phyloP scores from a whole-genome alignment of 805 yeast genomes.

The Candida corydali region DNA sequence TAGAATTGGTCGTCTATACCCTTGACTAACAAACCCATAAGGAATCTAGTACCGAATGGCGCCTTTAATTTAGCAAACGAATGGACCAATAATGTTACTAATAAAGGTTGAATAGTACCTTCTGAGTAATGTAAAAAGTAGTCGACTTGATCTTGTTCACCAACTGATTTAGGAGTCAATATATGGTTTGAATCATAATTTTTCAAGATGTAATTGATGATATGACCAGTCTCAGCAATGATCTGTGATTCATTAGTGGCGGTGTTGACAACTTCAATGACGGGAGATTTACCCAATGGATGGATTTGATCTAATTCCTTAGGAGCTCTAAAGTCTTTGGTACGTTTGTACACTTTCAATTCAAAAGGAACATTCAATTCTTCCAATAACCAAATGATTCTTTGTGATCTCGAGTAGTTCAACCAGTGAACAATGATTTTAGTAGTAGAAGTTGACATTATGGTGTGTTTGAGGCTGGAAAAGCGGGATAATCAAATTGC shows the following conservation, averaged over 20 bases:
- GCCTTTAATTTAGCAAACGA: conserved; percentile 21
- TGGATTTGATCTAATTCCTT: conserved; percentile 25
- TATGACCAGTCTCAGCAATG: conserved; percentile 59
- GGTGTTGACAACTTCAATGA: conserved; percentile 23
- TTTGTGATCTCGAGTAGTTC: conserved; percentile 30
- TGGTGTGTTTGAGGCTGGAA: conserved; percentile 1
- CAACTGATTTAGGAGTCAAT: conserved; percentile 33
- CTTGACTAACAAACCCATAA: conserved; percentile 19
- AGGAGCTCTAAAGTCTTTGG: conserved; percentile 27
- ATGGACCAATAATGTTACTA: conserved; percentile 31
- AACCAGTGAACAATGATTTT: conserved; percentile 13
- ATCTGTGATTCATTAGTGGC: conserved; percentile 14
- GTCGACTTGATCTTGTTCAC: conserved; percentile 41
- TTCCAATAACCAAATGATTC: conserved; percentile 37
- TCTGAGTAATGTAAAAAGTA: conserved; percentile 58
- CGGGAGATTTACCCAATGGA: conserved; percentile 37
- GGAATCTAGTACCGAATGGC: conserved; percentile 22
- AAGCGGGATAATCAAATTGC: no score
- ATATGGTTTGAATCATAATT: conserved; percentile 43
- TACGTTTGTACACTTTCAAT: conserved; percentile 25
- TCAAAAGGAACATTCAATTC: conserved; percentile 30
- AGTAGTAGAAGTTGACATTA: conserved; percentile 8
- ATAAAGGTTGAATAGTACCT: conserved; percentile 53
- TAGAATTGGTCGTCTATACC: conserved; percentile 25
- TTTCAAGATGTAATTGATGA: conserved; percentile 47